Evolutionary conservation across 2,329 filamentous ascomycete genomes (phyloP), one percentile per base, ranked within the genome.

Genomic region (Ploettnerulaceae sp.): DNA sequence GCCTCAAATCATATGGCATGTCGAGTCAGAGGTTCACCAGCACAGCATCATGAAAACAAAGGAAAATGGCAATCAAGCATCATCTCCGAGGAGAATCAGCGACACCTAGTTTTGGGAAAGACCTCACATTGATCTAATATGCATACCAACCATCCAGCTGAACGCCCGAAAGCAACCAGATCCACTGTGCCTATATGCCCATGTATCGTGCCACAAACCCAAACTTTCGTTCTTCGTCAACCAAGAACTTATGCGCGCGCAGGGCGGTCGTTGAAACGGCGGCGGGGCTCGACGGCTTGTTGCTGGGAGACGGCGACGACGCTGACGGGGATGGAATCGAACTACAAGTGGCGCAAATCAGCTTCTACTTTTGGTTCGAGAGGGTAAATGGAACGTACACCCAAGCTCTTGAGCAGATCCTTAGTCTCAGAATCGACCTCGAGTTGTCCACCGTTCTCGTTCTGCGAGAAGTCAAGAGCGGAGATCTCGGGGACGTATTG

Each of bases 401-500:
- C 93, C 66, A 98, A 81, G 80, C 85, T 88, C 88, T 98, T 98
- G 69, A 98, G 82, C 65, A 98, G 79, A 69, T 97, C 93, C 85
- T 96, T 97, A 72, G 93, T 98, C 79, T 98, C 93, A 72, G 81
- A 74, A 71, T 98, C 93, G 68, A 95, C 86, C 65, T 97, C 91
- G 66, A 98, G 81, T 73, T 90, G 84, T 67, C 41, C 41, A 22
- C 93, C 93, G 69, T 76, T 85, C 78, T 97, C 93, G 71, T 86
- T 89, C 81, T 95, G 89, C 68, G 85, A 83, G 79, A 96, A 95
- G 81, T 98, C 93, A 70, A 98, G 86, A 69, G 93, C 93, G 53
- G 94, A 98, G 65, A 98, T 81, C 77, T 98, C 93, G 68, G 93
- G 93, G 61, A 98, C 93, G 79, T 96, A 98, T 81, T 98, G 93